These are phyloP conservation scores for Sungouiozyma intestinalis DNA, from an alignment of 805 yeast species.

Conservation along the genomic window DNA sequence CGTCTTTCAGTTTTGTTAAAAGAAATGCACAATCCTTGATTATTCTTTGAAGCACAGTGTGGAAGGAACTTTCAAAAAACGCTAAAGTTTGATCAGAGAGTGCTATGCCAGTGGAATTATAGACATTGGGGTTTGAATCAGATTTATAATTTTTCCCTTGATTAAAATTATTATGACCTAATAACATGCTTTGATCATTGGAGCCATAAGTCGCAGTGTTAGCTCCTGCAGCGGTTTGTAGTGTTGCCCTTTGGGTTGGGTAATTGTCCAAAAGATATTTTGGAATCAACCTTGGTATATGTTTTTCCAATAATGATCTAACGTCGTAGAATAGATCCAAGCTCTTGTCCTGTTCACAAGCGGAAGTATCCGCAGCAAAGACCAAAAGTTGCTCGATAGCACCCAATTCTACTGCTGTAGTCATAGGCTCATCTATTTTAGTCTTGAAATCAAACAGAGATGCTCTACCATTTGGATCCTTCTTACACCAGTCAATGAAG, in stretches of 20 bases:
- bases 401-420: constrained; percentile 48
- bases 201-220: constrained; percentile 1
- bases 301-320: constrained; percentile 54
- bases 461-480: constrained; percentile 31
- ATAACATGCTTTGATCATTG: background rate
- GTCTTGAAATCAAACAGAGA: constrained; percentile 42
- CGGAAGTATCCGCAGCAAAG: constrained; percentile 45
- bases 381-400: constrained; percentile 61
- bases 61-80: constrained; percentile 35
- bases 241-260: background rate
- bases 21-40: constrained; percentile 57
- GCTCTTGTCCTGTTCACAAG: constrained; percentile 30
- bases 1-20: constrained; percentile 56
- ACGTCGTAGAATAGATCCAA: constrained; percentile 51
- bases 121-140: background rate
- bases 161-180: background rate
- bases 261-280: constrained; percentile 39
- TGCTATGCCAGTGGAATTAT: constrained; percentile 7
- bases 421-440: constrained; percentile 50
- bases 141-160: background rate
- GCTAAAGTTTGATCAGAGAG: constrained; percentile 19
- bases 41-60: constrained; percentile 43
- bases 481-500: constrained; percentile 61
- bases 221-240: background rate
- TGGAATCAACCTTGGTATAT: constrained; percentile 48